Evolutionary conservation across 225 moss, liverwort and hornwort species (phyloP).

Genomic region (Lunularia cruciata): DNA sequence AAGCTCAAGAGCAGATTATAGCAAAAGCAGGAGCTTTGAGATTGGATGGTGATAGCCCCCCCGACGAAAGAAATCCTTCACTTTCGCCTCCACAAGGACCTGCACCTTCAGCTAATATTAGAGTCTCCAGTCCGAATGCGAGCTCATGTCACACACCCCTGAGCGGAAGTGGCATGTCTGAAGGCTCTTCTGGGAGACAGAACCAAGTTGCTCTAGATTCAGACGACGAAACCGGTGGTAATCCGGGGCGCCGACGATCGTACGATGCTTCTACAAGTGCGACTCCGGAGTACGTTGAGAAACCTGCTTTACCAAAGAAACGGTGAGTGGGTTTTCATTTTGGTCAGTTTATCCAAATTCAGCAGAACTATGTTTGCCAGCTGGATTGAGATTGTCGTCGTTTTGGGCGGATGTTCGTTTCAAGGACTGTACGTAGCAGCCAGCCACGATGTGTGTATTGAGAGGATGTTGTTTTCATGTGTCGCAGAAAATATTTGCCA

Average conservation of each 20-base stretch:
- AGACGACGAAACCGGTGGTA: constrained; percentile 27
- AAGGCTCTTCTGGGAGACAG: constrained; percentile 32
- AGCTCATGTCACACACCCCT: constrained; percentile 39
- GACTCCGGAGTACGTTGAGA: constrained; percentile 27
- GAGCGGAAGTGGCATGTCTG: constrained; percentile 36
- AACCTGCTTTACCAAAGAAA: constrained; percentile 27
- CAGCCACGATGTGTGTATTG: not conserved
- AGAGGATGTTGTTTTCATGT: not conserved
- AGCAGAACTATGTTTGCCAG: too few species aligned
- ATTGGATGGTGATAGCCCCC: constrained; percentile 18
- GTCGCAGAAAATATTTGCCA: constrained; percentile 50
- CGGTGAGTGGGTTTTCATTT: constrained; percentile 4
- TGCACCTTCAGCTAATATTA: constrained; percentile 9
- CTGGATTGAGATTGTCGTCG: too few species aligned
- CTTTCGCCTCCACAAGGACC: constrained; percentile 3
- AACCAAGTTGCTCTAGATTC: constrained; percentile 21
- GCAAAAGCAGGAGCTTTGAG: constrained; percentile 15
- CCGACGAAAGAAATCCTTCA: constrained; percentile 17
- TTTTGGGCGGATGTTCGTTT: too few species aligned
- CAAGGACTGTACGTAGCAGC: too few species aligned
- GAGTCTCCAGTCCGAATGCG: constrained; percentile 20
- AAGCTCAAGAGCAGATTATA: constrained; percentile 4
- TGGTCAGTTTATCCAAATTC: too few species aligned
- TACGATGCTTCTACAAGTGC: constrained; percentile 25
- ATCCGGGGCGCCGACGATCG: constrained; percentile 19